These are phyloP conservation scores for Chlamydomonas asymmetrica DNA, from an alignment of 139 green algal genomes.

Conservation along the genomic window DNA sequence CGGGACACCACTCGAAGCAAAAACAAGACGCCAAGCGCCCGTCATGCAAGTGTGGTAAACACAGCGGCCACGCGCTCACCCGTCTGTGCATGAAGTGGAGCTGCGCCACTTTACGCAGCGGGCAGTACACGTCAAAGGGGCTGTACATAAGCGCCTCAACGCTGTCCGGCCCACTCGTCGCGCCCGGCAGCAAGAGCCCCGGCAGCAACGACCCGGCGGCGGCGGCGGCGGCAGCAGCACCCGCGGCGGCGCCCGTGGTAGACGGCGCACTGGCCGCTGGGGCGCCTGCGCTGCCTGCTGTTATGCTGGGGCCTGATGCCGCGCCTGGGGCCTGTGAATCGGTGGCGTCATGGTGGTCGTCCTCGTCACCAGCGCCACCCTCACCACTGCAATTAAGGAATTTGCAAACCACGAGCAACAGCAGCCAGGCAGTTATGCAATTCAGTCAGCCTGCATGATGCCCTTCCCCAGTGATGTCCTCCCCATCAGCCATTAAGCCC, in stretches of 20 bases:
- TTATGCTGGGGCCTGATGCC: neutral
- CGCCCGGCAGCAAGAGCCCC: neutral
- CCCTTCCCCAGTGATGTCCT: too few species aligned
- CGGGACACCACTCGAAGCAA: too few species aligned
- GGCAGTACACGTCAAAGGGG: slow-evolving; percentile 31
- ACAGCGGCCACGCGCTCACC: neutral
- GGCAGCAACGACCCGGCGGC: neutral
- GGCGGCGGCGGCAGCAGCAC: neutral
- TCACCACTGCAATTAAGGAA: too few species aligned
- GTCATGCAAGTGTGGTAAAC: neutral
- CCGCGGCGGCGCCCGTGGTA: neutral
- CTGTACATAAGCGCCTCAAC: slow-evolving; percentile 30
- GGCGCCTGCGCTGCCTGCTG: neutral
- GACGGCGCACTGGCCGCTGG: neutral
- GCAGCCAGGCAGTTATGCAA: too few species aligned
- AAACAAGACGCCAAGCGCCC: neutral
- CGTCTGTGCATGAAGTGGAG: slow-evolving; percentile 21
- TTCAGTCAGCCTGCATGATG: too few species aligned
- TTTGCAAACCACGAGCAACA: too few species aligned
- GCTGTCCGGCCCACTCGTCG: neutral
- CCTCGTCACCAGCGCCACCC: neutral
- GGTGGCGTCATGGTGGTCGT: neutral
- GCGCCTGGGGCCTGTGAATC: neutral
- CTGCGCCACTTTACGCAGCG: slow-evolving; percentile 23
- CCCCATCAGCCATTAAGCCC: too few species aligned